Conservation (phyloP, 2,329 filamentous ascomycete species). For the Trichophyton schoenleinii region DNA sequence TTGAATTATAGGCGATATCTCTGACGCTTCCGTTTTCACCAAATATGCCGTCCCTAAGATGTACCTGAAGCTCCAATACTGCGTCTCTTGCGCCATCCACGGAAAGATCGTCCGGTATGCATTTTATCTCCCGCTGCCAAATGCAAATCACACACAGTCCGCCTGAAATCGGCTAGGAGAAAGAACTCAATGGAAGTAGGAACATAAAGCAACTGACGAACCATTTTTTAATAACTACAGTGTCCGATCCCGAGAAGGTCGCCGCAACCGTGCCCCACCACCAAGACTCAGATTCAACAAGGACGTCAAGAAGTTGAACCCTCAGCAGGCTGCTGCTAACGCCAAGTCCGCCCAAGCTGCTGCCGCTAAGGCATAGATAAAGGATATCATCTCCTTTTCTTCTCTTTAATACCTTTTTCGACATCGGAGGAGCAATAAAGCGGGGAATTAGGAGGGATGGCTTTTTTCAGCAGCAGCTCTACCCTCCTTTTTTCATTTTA, state of each 20-base stretch:
- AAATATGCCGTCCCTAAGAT: constrained; percentile 99
- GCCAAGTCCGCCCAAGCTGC: constrained; percentile 19
- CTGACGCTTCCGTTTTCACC: constrained; percentile 95
- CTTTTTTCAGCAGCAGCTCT: background rate
- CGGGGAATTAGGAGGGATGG: background rate
- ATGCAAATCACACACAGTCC: background rate
- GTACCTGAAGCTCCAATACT: constrained; percentile 99
- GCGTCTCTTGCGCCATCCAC: constrained; percentile 99
- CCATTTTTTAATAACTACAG: constrained; percentile 37
- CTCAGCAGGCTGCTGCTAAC: constrained; percentile 63
- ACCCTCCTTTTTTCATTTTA: constrained; percentile 1
- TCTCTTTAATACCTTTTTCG: background rate
- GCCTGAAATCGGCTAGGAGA: background rate
- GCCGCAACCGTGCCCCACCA: constrained; percentile 96
- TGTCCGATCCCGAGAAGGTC: constrained; percentile 91
- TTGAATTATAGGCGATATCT: constrained; percentile 81
- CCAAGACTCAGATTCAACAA: constrained; percentile 99
- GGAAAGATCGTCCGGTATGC: constrained; percentile 99
- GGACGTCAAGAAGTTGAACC: constrained; percentile 99
- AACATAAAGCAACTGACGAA: background rate
- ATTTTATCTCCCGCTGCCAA: background rate
- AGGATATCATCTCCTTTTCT: constrained; percentile 1
- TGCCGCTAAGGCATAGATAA: constrained; percentile 8
- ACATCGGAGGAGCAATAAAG: background rate
- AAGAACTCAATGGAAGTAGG: background rate